Percentiles rank a stretch among this genome's conserved stretches.
phyloP scores from a whole-genome alignment of 805 yeast genomes.

The Candida vartiovaarae region DNA sequence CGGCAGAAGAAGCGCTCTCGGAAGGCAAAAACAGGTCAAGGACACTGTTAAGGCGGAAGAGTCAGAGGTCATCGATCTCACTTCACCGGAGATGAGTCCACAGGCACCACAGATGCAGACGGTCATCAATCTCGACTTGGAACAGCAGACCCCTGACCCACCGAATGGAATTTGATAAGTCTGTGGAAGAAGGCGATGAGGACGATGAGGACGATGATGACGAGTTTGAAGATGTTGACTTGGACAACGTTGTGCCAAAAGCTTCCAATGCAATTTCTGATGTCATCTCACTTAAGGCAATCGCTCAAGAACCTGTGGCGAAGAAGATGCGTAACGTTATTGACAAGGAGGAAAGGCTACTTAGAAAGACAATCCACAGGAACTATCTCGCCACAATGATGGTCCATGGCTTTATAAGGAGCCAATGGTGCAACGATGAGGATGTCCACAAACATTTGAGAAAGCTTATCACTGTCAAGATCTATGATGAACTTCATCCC shows the following conservation, averaged over 20 bases:
- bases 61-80: background rate
- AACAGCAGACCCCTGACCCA: conserved; percentile 4
- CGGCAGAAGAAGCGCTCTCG: conserved; percentile 6
- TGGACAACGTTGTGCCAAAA: conserved; percentile 15
- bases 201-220: conserved; percentile 25
- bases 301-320: conserved; percentile 17
- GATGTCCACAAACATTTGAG: conserved; percentile 34
- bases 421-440: conserved; percentile 62
- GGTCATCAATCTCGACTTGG: conserved; percentile 1
- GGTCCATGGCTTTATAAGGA: conserved; percentile 61
- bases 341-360: conserved; percentile 46
- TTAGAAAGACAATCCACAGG: conserved; percentile 52
- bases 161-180: background rate
- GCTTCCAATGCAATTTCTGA: conserved; percentile 15
- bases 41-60: background rate
- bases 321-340: conserved; percentile 29
- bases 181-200: conserved; percentile 22
- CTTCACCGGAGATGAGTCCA: background rate
- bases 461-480: conserved; percentile 39
- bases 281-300: conserved; percentile 9
- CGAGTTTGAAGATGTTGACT: conserved; percentile 21
- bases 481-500: conserved; percentile 43
- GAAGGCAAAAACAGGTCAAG: background rate
- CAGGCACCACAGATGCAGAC: background rate
- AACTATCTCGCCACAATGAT: conserved; percentile 51